Conservation (phyloP, 1,284 basidiomycete genomes). For the Erythrobasidium hasegawianum region DNA sequence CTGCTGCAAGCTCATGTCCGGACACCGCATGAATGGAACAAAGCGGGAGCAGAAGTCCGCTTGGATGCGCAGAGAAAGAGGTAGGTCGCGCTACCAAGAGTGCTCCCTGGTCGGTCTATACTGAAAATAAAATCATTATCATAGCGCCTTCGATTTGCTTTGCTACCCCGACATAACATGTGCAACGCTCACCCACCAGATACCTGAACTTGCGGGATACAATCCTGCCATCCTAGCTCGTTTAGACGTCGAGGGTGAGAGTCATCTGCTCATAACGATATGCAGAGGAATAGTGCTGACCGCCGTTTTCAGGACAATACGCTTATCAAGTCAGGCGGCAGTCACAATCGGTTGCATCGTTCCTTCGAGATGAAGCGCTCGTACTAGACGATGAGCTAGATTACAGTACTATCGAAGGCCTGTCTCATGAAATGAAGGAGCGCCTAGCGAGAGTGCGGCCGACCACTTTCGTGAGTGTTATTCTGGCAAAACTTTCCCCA, state of each 20-base stretch:
- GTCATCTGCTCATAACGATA: too few relatives aligned
- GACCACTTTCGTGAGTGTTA: slow-evolving; percentile 56
- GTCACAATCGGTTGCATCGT: slow-evolving; percentile 54
- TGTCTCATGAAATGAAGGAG: slow-evolving; percentile 73
- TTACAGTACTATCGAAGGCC: slow-evolving; percentile 61
- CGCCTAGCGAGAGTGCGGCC: slow-evolving; percentile 62
- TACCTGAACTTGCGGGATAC: slow-evolving; percentile 60
- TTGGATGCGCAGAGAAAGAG: slow-evolving; percentile 46
- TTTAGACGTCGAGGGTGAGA: slow-evolving; percentile 69
- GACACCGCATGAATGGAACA: slow-evolving; percentile 48
- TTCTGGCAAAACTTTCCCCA: too few relatives aligned
- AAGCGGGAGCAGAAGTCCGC: slow-evolving; percentile 46
- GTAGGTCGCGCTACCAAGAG: slow-evolving; percentile 39
- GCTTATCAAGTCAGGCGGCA: slow-evolving; percentile 40
- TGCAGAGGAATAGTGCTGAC: too few relatives aligned
- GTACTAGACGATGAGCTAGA: slow-evolving; percentile 65
- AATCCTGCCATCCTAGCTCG: slow-evolving; percentile 59
- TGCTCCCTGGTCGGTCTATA: too few relatives aligned
- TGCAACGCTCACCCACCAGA: slow-evolving; percentile 52
- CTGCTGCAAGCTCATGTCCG: slow-evolving; percentile 53
- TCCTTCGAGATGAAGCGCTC: slow-evolving; percentile 71
- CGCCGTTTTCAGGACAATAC: slow-evolving; percentile 12
- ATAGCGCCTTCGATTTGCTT: slow-evolving; percentile 70
- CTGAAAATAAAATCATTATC: too few relatives aligned
- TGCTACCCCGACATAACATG: slow-evolving; percentile 61